A percentile compares a stretch with the other conserved stretches of the same genome.
These are phyloP conservation scores for Albifimbria verrucaria DNA, from an alignment of 2,329 filamentous ascomycete genomes.

Conservation along the genomic window DNA sequence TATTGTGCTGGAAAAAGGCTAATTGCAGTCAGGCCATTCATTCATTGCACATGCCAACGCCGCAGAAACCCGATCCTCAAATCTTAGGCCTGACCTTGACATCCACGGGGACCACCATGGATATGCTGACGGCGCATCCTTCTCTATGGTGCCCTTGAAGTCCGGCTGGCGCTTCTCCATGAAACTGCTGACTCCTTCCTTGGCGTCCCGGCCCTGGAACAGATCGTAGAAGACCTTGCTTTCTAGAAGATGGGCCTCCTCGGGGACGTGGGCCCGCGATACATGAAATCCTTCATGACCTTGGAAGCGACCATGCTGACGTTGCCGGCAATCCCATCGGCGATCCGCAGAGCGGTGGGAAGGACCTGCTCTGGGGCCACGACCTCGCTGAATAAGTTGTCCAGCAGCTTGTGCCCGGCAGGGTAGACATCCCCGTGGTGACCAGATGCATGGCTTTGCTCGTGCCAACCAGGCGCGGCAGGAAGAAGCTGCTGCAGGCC, in stretches of 20 bases:
- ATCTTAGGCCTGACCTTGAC: slow-evolving; percentile 24
- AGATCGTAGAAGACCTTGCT: slow-evolving; percentile 60
- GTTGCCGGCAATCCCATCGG: slow-evolving; percentile 63
- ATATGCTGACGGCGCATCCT: slow-evolving; percentile 56
- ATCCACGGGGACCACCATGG: slow-evolving; percentile 64
- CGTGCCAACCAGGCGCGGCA: slow-evolving; percentile 66
- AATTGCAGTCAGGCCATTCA: too few relatives aligned
- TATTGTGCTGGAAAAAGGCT: too few relatives aligned
- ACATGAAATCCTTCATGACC: slow-evolving; percentile 72
- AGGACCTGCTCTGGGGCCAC: slow-evolving; percentile 60
- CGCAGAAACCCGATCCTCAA: slow-evolving; percentile 5
- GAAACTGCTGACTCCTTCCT: slow-evolving; percentile 67
- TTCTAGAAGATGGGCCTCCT: slow-evolving; percentile 70
- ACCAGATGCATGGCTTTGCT: slow-evolving; percentile 61
- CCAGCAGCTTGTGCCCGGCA: slow-evolving; percentile 47
- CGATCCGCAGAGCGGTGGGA: slow-evolving; percentile 61
- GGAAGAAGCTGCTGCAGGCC: slow-evolving; percentile 67
- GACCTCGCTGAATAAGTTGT: slow-evolving; percentile 64
- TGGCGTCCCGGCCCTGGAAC: slow-evolving; percentile 55
- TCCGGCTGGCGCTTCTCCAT: slow-evolving; percentile 63
- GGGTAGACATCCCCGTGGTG: slow-evolving; percentile 64
- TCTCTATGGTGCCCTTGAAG: slow-evolving; percentile 59
- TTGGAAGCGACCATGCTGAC: slow-evolving; percentile 61
- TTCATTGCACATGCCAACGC: too few relatives aligned
- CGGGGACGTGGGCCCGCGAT: slow-evolving; percentile 55